Evolutionary conservation across 495 filamentous ascomycete species (phyloP).

Genomic region (Lepraria neglecta): DNA sequence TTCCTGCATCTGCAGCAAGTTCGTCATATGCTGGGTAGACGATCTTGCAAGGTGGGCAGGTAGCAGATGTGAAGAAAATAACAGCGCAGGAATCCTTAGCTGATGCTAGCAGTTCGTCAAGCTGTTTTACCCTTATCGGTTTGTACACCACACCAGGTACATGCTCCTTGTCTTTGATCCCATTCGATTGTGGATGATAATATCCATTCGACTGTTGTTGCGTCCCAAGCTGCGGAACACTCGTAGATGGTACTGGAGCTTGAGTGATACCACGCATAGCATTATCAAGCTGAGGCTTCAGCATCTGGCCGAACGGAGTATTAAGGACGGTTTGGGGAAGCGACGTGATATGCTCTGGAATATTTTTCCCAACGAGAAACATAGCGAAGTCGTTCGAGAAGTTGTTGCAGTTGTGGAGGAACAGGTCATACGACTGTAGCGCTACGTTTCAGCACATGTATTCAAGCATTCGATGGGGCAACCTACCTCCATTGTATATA

Average conservation of each 20-base stretch:
- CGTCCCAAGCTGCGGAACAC: slow-evolving; percentile 29
- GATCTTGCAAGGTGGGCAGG: slow-evolving; percentile 76
- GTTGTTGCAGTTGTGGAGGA: slow-evolving; percentile 95
- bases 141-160: slow-evolving; percentile 42
- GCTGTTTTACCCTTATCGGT: slow-evolving; percentile 48
- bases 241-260: slow-evolving; percentile 34
- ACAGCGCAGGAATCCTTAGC: slow-evolving; percentile 65
- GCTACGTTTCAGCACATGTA: slow-evolving; percentile 9
- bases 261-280: slow-evolving; percentile 66
- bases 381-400: slow-evolving; percentile 90
- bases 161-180: slow-evolving; percentile 11
- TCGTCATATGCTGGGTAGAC: slow-evolving; percentile 80
- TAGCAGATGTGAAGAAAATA: slow-evolving; percentile 88
- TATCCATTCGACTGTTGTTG: slow-evolving; percentile 24
- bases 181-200: slow-evolving; percentile 7
- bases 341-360: slow-evolving; percentile 81
- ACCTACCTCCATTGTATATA: slow-evolving; percentile 73
- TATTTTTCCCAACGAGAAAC: slow-evolving; percentile 84
- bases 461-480: background rate
- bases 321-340: slow-evolving; percentile 80
- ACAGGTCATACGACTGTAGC: slow-evolving; percentile 73
- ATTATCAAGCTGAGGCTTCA: slow-evolving; percentile 71
- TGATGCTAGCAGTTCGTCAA: slow-evolving; percentile 53
- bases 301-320: slow-evolving; percentile 86
- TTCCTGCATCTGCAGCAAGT: slow-evolving; percentile 67